Evolutionary conservation across 192 early-diverging fungal genomes (phyloP), one percentile per base, ranked within the genome.

Genomic region (Rhizophagus prolifer): DNA sequence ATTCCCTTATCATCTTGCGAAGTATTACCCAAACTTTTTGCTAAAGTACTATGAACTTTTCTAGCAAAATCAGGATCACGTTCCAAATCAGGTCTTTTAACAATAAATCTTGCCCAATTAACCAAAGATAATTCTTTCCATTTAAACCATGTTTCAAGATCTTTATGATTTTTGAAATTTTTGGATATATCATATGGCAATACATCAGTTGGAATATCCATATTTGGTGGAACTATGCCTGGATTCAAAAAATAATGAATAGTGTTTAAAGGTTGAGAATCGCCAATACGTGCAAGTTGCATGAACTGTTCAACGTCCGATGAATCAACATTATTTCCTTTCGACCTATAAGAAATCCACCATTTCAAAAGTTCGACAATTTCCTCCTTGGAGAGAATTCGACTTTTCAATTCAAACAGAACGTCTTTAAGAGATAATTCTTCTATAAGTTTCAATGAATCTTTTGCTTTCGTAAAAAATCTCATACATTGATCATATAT

Each of bases 351-450:
- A 16, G 79, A 80, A 14, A 92, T 84, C 92, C 89, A 94, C 95
- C 95, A 96, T 74, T 87, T 86, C 75, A 96, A 79, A 61, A 93
- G 84, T 0, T 86, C 87, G 0, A 91, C 79, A 79, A 90, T 87
- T 79, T 96, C 93, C 1, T 76, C 64, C 23, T 79, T 76, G 7
- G 81, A 79, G 1, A 95, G 70, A 5, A 84, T 84, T 4, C 91
- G 77, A 64, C 75, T 85, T 41, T 83, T 79, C 0, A 97, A 79
- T 74, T 97, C 94, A 4, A 50, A 62, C 13, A 91, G 73, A 1
- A 96, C 83, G 78, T 97, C 95, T 1, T 79, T 63, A 26, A 95
- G 80, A 0, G 81, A 78, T 21, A 95, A 58, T 3, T 79, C 74
- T 31, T 80, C 78, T 4, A 96, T 70, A 31, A 70, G 3, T 2